Conservation (phyloP, 208 protist genomes). For the Crithidia fasciculata region DNA sequence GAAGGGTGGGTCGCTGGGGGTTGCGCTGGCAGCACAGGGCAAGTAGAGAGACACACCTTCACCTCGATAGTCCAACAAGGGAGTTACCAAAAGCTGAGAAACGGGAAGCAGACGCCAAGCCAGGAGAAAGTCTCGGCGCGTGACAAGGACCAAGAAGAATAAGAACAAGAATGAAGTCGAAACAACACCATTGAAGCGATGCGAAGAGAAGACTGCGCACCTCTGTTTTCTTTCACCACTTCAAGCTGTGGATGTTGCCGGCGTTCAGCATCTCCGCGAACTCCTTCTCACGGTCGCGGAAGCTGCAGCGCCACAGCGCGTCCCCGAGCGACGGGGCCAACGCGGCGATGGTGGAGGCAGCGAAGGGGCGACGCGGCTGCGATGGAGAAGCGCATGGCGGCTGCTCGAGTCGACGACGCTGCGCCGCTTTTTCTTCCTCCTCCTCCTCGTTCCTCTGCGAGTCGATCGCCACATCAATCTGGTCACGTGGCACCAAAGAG, state of each 20-base stretch:
- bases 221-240: conserved; percentile 41
- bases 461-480: neutral
- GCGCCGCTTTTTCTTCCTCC: neutral
- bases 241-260: conserved; percentile 73
- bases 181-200: too few species aligned
- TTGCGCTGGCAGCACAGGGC: too few species aligned
- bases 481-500: neutral
- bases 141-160: too few species aligned
- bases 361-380: conserved; percentile 25
- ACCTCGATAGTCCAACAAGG: too few species aligned
- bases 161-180: too few species aligned
- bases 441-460: neutral
- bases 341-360: conserved; percentile 24
- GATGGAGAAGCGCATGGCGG: neutral
- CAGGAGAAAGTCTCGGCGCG: too few species aligned
- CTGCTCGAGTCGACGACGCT: conserved; percentile 2
- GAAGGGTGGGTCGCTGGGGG: too few species aligned
- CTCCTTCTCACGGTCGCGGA: conserved; percentile 78
- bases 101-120: too few species aligned
- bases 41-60: too few species aligned
- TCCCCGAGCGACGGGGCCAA: conserved; percentile 35
- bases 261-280: conserved; percentile 69
- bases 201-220: too few species aligned
- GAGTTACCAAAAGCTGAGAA: too few species aligned
- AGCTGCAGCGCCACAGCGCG: conserved; percentile 53